Evolutionary conservation across 2,329 filamentous ascomycete species (phyloP).

Genomic region (Byssochlamys sp.): DNA sequence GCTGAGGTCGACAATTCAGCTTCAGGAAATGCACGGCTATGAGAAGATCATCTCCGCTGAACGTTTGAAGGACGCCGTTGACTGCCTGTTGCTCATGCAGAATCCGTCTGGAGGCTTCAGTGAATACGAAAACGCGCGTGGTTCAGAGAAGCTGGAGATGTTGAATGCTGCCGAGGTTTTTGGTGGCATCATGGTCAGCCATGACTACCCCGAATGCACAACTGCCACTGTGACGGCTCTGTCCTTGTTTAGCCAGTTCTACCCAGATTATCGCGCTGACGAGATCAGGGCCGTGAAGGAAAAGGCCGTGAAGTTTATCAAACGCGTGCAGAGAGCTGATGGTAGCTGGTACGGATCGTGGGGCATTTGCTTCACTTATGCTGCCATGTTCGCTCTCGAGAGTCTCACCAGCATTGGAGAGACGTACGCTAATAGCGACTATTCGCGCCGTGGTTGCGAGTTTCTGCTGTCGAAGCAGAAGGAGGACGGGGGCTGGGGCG

Average conservation of each 20-base stretch:
- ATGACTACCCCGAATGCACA: constrained; percentile 95
- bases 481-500: constrained; percentile 88
- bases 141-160: constrained; percentile 66
- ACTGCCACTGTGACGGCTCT: constrained; percentile 86
- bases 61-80: constrained; percentile 76
- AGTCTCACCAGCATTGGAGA: constrained; percentile 74
- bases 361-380: constrained; percentile 97
- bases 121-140: constrained; percentile 78
- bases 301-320: constrained; percentile 73
- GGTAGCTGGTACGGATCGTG: constrained; percentile 97
- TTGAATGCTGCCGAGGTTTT: constrained; percentile 96
- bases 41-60: constrained; percentile 64
- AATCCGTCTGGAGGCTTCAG: constrained; percentile 77
- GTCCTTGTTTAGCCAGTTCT: constrained; percentile 68
- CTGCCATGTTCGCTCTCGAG: constrained; percentile 90
- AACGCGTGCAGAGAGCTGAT: constrained; percentile 63
- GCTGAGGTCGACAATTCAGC: constrained; percentile 71
- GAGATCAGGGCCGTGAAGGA: constrained; percentile 68
- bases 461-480: constrained; percentile 80
- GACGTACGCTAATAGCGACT: constrained; percentile 62
- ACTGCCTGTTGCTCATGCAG: constrained; percentile 85
- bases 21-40: constrained; percentile 70
- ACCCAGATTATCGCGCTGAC: constrained; percentile 64
- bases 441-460: constrained; percentile 66
- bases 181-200: constrained; percentile 94